Evolutionary conservation across 768 basidiomycete species (phyloP).

Genomic region (Termitomyces sp.): DNA sequence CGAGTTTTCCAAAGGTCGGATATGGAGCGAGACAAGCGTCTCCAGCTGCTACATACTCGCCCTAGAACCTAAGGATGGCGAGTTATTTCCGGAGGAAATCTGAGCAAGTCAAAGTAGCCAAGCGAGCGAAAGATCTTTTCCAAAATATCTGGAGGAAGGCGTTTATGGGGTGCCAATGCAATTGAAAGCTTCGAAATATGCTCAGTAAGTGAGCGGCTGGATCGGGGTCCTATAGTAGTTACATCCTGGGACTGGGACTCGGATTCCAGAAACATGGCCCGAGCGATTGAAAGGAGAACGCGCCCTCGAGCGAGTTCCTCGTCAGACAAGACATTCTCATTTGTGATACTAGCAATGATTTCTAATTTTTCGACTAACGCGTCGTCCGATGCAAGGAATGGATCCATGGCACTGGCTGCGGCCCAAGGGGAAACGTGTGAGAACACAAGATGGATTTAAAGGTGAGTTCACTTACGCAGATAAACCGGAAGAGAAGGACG

Average conservation of each 20-base stretch:
- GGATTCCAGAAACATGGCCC: not conserved
- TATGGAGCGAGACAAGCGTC: not conserved
- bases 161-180: not conserved
- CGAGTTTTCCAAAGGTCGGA: not conserved
- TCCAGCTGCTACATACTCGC: not conserved
- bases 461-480: too few relatives aligned
- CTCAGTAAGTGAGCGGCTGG: not conserved
- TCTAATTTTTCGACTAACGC: not conserved
- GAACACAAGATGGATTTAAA: not conserved
- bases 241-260: too few relatives aligned
- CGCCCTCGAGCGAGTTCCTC: not conserved
- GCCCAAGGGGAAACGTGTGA: not conserved
- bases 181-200: not conserved
- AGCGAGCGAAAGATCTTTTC: not conserved
- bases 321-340: not conserved
- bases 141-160: not conserved
- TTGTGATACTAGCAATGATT: not conserved
- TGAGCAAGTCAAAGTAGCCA: not conserved
- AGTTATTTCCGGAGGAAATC: not conserved
- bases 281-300: not conserved
- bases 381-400: not conserved
- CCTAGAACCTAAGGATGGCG: not conserved
- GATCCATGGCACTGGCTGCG: not conserved
- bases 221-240: too few relatives aligned
- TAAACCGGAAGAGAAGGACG: too few relatives aligned